A percentile compares a stretch with the other conserved stretches of the same genome.
These are phyloP conservation scores for Ceratocystis papillata DNA, from an alignment of 2,329 filamentous ascomycete genomes.

Conservation along the genomic window DNA sequence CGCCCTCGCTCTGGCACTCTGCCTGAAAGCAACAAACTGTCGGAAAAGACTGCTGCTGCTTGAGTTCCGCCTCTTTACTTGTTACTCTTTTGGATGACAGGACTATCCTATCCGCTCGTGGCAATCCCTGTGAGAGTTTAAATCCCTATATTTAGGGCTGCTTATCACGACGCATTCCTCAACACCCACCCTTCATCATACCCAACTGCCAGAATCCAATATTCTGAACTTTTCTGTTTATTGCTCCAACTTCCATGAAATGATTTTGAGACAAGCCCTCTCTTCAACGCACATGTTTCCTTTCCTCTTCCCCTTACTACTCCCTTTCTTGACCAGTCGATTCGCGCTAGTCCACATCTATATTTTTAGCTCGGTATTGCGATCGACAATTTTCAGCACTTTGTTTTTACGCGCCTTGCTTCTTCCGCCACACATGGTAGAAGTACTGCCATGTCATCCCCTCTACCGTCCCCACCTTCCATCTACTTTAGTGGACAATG, in stretches of 20 bases:
- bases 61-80: not conserved
- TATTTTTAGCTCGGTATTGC: slow-evolving; percentile 7
- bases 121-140: not conserved
- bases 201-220: not conserved
- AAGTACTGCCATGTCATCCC: not conserved
- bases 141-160: not conserved
- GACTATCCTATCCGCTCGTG: not conserved
- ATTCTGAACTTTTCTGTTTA: slow-evolving; percentile 9
- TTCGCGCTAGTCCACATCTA: not conserved
- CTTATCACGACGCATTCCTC: not conserved
- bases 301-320: slow-evolving; percentile 10
- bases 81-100: not conserved
- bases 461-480: not conserved
- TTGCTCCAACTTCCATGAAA: not conserved
- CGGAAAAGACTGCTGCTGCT: slow-evolving; percentile 23
- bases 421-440: slow-evolving; percentile 6
- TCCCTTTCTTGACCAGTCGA: not conserved
- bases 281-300: slow-evolving; percentile 11
- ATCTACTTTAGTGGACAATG: not conserved
- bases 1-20: slow-evolving; percentile 41
- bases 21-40: slow-evolving; percentile 31
- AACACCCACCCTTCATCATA: not conserved
- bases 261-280: slow-evolving; percentile 11
- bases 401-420: not conserved
- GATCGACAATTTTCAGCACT: not conserved